Conservation (phyloP, 345 rosid species). For the Toxicodendron radicans region DNA sequence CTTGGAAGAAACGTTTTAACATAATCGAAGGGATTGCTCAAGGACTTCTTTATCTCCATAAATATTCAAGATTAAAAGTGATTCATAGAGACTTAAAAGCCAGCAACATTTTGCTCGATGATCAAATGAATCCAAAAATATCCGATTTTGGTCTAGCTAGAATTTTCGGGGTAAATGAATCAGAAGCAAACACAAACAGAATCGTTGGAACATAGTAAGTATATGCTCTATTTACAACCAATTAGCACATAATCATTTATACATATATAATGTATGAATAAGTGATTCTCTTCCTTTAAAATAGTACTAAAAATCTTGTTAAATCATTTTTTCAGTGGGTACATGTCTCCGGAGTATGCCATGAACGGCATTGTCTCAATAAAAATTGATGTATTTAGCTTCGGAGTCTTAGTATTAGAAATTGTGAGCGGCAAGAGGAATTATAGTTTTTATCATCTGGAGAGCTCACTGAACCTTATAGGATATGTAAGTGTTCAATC, state of each 20-base stretch:
- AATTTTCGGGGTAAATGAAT: neutral
- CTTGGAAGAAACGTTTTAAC: neutral
- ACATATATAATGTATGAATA: neutral
- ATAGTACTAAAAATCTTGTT: neutral
- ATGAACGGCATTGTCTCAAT: slow-evolving; percentile 10
- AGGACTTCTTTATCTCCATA: too few relatives aligned
- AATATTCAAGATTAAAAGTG: too few relatives aligned
- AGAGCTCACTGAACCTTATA: slow-evolving; percentile 11
- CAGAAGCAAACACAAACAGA: neutral
- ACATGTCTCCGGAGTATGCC: slow-evolving; percentile 10
- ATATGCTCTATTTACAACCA: too few relatives aligned
- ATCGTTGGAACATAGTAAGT: slow-evolving; percentile 17
- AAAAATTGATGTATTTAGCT: slow-evolving; percentile 19
- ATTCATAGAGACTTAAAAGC: too few relatives aligned
- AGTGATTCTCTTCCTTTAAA: neutral
- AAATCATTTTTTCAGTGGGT: slow-evolving; percentile 3
- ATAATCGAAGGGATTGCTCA: too few relatives aligned
- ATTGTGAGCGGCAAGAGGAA: too few relatives aligned
- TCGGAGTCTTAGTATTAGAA: slow-evolving; percentile 11
- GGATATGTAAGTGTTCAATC: neutral
- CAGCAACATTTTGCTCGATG: too few relatives aligned
- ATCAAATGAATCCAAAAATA: neutral
- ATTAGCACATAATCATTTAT: neutral
- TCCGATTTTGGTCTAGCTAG: neutral
- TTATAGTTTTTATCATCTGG: neutral